Evolutionary conservation across 495 filamentous ascomycete species (phyloP).

Genomic region (Neurospora pannonica): DNA sequence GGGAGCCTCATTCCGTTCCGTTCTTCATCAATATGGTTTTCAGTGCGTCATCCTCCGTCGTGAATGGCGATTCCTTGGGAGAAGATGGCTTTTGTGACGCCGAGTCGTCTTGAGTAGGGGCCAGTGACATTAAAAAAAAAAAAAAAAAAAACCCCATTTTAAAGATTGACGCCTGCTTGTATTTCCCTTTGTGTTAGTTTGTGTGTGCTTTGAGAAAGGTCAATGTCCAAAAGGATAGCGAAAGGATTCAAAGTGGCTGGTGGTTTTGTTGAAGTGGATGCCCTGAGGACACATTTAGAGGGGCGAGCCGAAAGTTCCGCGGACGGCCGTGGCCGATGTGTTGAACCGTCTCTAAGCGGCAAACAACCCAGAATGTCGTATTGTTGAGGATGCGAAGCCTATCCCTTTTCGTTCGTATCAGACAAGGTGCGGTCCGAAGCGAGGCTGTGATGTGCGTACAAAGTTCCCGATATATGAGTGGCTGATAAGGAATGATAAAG

Average conservation of each 20-base stretch:
- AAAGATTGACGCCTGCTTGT: background rate
- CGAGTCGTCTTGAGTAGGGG: background rate
- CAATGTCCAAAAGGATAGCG: background rate
- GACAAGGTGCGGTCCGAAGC: background rate
- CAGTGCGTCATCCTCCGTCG: background rate
- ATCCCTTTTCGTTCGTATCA: background rate
- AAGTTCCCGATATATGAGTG: background rate
- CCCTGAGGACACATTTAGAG: background rate
- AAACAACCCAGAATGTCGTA: background rate
- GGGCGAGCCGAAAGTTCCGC: background rate
- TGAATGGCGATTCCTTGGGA: background rate
- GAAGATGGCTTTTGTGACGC: background rate
- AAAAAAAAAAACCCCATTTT: too few relatives aligned
- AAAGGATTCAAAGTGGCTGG: background rate
- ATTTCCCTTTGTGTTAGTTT: background rate
- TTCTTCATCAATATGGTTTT: background rate
- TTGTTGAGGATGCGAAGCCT: background rate
- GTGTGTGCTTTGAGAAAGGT: background rate
- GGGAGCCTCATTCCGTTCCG: background rate
- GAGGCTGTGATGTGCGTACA: background rate
- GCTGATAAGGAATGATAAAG: background rate
- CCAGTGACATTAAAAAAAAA: background rate
- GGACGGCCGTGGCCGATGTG: background rate
- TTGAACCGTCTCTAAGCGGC: background rate
- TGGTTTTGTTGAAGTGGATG: background rate